Percentiles rank a stretch among this genome's conserved stretches.
These are phyloP conservation scores for Phytophthora crassamura DNA, from an alignment of 352 stramenopile species.

Conservation along the genomic window DNA sequence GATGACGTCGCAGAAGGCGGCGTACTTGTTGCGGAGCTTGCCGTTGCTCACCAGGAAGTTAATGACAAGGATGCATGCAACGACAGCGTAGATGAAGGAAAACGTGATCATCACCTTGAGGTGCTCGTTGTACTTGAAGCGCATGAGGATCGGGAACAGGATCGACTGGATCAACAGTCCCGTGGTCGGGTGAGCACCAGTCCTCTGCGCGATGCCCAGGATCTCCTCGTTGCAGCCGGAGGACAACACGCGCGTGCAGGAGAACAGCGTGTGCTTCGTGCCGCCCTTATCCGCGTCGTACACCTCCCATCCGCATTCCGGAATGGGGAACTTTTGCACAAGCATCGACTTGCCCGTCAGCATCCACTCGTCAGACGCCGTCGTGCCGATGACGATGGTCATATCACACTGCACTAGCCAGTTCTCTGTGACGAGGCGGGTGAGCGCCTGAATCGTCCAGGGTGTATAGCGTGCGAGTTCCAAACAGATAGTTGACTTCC, in stretches of 20 bases:
- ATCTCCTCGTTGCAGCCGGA: conserved; percentile 50
- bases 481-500: no score
- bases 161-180: conserved; percentile 76
- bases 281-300: conserved; percentile 50
- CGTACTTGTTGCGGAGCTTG: conserved; percentile 51
- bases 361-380: conserved; percentile 50
- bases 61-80: conserved; percentile 49
- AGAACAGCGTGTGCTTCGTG: conserved; percentile 76
- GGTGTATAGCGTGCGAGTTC: no score
- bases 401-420: conserved; percentile 56
- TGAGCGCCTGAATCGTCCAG: no score
- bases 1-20: conserved; percentile 50
- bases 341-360: conserved; percentile 69
- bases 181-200: conserved; percentile 66
- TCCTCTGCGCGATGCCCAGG: conserved; percentile 65
- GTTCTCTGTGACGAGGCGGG: no score
- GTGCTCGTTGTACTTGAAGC: conserved; percentile 87
- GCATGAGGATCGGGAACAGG: conserved; percentile 69
- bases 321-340: conserved; percentile 67
- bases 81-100: conserved; percentile 57
- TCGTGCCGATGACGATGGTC: conserved; percentile 47
- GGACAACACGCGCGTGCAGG: conserved; percentile 65
- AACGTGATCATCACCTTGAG: conserved; percentile 64
- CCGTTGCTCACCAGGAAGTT: conserved; percentile 47
- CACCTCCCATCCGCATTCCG: conserved; percentile 32